Base-by-base conservation (phyloP, 768 basidiomycete species). In the Agaricus blazei region DNA sequence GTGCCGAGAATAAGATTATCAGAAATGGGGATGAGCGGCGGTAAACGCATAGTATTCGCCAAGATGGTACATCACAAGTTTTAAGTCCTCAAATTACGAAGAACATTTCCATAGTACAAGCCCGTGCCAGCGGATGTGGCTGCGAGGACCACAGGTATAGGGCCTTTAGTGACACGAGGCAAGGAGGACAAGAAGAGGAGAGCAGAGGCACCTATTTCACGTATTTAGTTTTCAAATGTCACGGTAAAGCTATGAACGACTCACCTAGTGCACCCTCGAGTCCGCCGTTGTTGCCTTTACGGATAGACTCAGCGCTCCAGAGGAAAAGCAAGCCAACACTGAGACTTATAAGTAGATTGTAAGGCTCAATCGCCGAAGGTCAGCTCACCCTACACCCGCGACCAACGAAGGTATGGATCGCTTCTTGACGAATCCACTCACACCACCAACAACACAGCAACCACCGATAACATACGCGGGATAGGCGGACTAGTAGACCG, bases 381-480 rank as follows among this genome's bases (percentile, higher is more conserved):
- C 37, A 29, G 60, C 83, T 42, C 62, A 92, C 90, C 85, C 77
- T 43, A 90, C 79, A 38, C 91, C 91, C 55, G 91, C 91, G 19
- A 93, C 82, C 41, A 93, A 67, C 11, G 92, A 93, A 5, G 91
- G 92, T 29, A 93, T 73, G 31, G 90, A 93, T 24, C 85, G 80
- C 57, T 85, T 88, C 61, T 81, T 76, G 6, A 74, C 81, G 59
- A 82, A 90, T 29, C 88, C 91, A 42, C 84, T 82, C 41, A 88
- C 55, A 24, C 91, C 91, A 11, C 91, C 91, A 41, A 87, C 75
- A 60, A 90, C 72, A 67, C 90, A 92, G 59, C 93, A 72, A 52
- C 71, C 78, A 56, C 90, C 88, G 78, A 91, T 89, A 42, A 81
- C 70, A 69, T 84, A 87, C 48, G 90, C 87, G 63, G 90, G 90